Base-by-base conservation (phyloP, 1,284 basidiomycete species). In the Bothia castanella region DNA sequence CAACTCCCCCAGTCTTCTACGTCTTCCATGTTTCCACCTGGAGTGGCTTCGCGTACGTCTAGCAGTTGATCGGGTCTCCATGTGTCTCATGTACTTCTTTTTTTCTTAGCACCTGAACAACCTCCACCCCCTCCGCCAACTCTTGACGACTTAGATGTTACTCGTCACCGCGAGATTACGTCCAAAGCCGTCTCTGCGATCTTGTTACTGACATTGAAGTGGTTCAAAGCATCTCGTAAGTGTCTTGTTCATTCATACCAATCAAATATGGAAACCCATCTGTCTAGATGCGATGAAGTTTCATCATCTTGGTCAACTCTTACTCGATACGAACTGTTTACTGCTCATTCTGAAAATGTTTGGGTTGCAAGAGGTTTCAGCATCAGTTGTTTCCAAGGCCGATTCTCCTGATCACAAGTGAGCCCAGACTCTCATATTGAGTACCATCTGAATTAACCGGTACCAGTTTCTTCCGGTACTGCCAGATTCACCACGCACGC, bases 181-280 rank as follows among this genome's bases (percentile, higher is more conserved):
- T 93, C 92, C 7, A 99, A 99, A 71, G 94, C 93, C 0, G 91
- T 98, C 8, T 97, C 95, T 17, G 94, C 95, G 2, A 97, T 99
- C 56, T 69, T 99, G 16, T 73, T 99, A 2, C 72, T 98, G 35
- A 82, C 89, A 4, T 70, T 99, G 57, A 97, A 97, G 67, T 99
- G 97, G 97, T 97, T 98, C 79, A 99, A 98, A 70, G 90, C 90
- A 30, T 97, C 93, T 45, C 94, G 93, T 95, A 58, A 68, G 88
- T 78, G 23, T 25, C 39, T 37, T 41, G 16, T 13, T 32, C 9
- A 40, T 23, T 31, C 38, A 38, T 46, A 34, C 20, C 23, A 49
- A 43, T 25, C 37, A 13, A 16, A 34, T 37, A 29, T 48, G 38
- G 55, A 48, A 44, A 11, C 45, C 53, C 21, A 37, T 36, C 27